Conservation (phyloP, 2,329 filamentous ascomycete species). For the Venturiaceae sp. region DNA sequence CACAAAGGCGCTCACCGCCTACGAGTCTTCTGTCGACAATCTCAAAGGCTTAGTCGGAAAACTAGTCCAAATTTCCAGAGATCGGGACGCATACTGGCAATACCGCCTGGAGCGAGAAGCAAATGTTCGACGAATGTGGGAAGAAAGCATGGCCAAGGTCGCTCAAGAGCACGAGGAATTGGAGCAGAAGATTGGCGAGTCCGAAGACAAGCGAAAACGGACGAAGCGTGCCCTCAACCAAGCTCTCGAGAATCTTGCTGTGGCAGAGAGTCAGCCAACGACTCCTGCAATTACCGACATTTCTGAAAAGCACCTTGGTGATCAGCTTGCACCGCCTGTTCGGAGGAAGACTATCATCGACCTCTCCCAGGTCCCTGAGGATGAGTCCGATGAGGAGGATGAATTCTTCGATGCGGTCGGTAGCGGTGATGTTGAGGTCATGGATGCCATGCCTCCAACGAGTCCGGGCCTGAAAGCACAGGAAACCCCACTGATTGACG, state of each 20-base stretch:
- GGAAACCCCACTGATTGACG: conserved; percentile 8
- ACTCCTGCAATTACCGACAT: conserved; percentile 11
- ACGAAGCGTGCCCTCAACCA: conserved; percentile 86
- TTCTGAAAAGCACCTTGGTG: conserved; percentile 4
- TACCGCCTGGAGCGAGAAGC: conserved; percentile 85
- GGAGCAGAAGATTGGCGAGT: conserved; percentile 77
- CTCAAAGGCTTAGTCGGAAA: conserved; percentile 77
- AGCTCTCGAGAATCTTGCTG: conserved; percentile 53
- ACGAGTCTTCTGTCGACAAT: conserved; percentile 82
- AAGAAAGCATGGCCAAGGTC: conserved; percentile 98
- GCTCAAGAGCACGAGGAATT: conserved; percentile 88
- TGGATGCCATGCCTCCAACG: conserved; percentile 52
- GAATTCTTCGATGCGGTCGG: conserved; percentile 98
- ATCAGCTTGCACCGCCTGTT: conserved; percentile 24
- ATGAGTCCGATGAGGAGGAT: conserved; percentile 72
- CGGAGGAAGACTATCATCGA: conserved; percentile 60
- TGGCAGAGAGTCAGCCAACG: conserved; percentile 12
- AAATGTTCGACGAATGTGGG: conserved; percentile 92
- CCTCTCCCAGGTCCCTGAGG: conserved; percentile 55
- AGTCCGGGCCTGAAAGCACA: conserved; percentile 27
- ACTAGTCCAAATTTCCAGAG: conserved; percentile 81
- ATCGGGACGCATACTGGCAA: conserved; percentile 95
- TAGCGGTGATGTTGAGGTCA: conserved; percentile 78
- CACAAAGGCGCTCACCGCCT: conserved; percentile 69
- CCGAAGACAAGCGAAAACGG: conserved; percentile 78